Evolutionary conservation across 192 early-diverging fungal species (phyloP).

Genomic region (Coemansia sp.): DNA sequence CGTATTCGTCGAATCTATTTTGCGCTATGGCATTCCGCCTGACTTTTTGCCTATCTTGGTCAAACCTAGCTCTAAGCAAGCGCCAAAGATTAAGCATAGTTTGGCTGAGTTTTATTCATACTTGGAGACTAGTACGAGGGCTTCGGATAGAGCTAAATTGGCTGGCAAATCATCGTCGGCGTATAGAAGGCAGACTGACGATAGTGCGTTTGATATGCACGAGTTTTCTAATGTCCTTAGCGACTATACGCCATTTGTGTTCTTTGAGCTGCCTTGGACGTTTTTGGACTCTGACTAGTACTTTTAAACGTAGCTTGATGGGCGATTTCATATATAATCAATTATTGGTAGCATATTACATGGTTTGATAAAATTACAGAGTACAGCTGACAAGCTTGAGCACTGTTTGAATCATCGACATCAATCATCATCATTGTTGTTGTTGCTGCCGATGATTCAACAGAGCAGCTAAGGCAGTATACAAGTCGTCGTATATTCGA

Average conservation of each 20-base stretch:
- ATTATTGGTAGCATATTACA: too few species aligned
- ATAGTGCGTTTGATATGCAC: slow-evolving; percentile 75
- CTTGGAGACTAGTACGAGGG: slow-evolving; percentile 71
- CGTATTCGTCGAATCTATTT: slow-evolving; percentile 93
- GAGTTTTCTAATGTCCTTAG: slow-evolving; percentile 83
- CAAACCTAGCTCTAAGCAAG: slow-evolving; percentile 78
- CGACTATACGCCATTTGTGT: slow-evolving; percentile 82
- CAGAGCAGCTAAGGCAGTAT: background rate
- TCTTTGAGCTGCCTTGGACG: slow-evolving; percentile 54
- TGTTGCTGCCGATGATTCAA: background rate
- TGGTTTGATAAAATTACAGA: too few species aligned
- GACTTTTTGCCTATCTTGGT: slow-evolving; percentile 83
- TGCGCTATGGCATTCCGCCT: slow-evolving; percentile 97
- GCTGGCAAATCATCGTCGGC: slow-evolving; percentile 24
- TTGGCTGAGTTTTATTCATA: slow-evolving; percentile 81
- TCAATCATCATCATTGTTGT: background rate
- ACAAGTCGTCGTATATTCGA: background rate
- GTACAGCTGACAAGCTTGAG: background rate
- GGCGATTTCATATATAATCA: too few species aligned
- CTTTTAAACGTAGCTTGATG: too few species aligned
- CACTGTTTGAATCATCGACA: background rate
- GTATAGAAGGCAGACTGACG: slow-evolving; percentile 21
- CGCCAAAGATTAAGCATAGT: slow-evolving; percentile 75
- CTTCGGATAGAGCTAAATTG: slow-evolving; percentile 32
- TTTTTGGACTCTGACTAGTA: slow-evolving; percentile 25